Evolutionary conservation across 306 rosid species (phyloP).

Genomic region (Castanea sativa): DNA sequence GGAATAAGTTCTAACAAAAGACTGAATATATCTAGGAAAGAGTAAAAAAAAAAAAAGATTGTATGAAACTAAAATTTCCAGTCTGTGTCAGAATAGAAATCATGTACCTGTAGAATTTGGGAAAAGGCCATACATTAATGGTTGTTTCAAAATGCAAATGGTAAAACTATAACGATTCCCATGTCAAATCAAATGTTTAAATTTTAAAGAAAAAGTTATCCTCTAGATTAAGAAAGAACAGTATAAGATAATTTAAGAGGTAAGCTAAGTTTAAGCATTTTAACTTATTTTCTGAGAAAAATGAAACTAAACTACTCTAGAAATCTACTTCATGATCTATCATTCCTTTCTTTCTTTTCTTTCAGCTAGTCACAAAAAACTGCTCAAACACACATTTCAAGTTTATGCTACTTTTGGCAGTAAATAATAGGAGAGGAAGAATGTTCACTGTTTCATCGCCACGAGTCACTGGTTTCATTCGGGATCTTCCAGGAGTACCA

Average conservation of each 20-base stretch:
- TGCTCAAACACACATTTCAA: not conserved
- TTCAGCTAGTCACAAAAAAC: not conserved
- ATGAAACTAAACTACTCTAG: not conserved
- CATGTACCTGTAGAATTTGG: not conserved
- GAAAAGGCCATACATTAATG: not conserved
- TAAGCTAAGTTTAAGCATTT: not conserved
- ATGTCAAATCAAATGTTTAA: not conserved
- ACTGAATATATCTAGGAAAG: not conserved
- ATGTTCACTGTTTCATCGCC: slow-evolving; percentile 67
- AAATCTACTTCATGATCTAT: not conserved
- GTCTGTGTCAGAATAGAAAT: not conserved
- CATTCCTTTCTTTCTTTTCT: not conserved
- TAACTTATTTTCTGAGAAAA: not conserved
- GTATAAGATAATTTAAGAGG: not conserved
- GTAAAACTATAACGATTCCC: not conserved
- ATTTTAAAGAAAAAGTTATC: not conserved
- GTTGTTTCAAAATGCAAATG: not conserved
- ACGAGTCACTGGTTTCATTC: slow-evolving; percentile 52
- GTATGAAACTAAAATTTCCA: not conserved
- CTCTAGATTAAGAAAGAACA: not conserved
- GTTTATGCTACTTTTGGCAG: slow-evolving; percentile 4
- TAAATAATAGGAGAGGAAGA: slow-evolving; percentile 9
- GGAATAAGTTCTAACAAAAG: not conserved
- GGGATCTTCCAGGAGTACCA: slow-evolving; percentile 75
- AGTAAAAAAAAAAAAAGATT: not conserved